Evolutionary conservation across 2,329 filamentous ascomycete species (phyloP).

Genomic region (Pseudonectria foliicola): DNA sequence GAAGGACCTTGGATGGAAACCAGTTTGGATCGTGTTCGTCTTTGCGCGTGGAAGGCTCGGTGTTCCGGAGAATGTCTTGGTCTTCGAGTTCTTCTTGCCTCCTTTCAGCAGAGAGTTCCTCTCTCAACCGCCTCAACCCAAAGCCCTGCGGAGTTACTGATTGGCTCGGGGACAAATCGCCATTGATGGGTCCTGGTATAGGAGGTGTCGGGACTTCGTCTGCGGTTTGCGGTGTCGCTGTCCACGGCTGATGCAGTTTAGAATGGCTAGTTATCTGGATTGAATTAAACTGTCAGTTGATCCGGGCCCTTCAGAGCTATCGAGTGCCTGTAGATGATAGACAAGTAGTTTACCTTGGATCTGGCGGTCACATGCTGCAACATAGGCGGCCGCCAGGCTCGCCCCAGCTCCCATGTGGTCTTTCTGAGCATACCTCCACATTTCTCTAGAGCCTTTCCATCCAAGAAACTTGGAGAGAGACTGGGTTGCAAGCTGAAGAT

Average conservation of each 20-base stretch:
- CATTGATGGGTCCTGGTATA: neutral
- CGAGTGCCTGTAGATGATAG: no score
- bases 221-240: neutral
- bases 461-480: neutral
- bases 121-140: neutral
- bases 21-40: no score
- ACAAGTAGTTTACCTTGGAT: conserved; percentile 19
- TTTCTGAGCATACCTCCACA: conserved; percentile 32
- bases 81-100: no score
- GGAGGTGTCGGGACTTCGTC: no score
- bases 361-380: conserved; percentile 15
- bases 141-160: no score
- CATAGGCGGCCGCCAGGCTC: conserved; percentile 16
- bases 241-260: neutral
- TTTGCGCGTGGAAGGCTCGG: no score
- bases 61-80: no score
- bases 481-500: neutral
- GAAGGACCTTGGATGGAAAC: conserved; percentile 2
- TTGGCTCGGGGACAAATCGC: no score
- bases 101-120: no score
- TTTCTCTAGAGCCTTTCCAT: conserved; percentile 16
- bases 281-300: neutral
- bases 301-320: no score
- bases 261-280: conserved; percentile 5
- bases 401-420: conserved; percentile 25